Percentiles rank a stretch among this genome's conserved stretches.
Conservation (phyloP, 2,329 filamentous ascomycete genomes). For the Cyclaneusma minus region DNA sequence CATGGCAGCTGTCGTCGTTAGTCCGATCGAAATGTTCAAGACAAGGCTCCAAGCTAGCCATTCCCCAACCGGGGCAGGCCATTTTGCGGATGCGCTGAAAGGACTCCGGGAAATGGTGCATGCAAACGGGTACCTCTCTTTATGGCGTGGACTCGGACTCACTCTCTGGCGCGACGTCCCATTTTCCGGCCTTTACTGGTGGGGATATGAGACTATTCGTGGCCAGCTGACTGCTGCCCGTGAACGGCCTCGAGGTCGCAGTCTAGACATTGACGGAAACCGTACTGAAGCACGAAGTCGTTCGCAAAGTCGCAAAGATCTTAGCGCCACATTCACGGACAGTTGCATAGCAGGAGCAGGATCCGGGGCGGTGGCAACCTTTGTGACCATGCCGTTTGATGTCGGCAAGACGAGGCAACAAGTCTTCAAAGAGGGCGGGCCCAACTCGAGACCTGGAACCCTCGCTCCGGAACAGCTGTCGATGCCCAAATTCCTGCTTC, state of each 20-base stretch:
- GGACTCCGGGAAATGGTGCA: constrained; percentile 69
- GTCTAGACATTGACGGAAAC: constrained; percentile 21
- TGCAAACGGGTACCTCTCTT: constrained; percentile 57
- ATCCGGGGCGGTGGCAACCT: constrained; percentile 71
- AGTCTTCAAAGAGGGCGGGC: constrained; percentile 55
- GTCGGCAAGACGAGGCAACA: constrained; percentile 95
- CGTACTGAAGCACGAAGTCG: constrained; percentile 30
- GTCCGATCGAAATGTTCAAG: constrained; percentile 85
- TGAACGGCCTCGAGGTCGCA: constrained; percentile 30
- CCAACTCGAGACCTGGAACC: constrained; percentile 12
- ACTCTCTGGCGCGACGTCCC: constrained; percentile 96
- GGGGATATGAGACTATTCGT: constrained; percentile 81
- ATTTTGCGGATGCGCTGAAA: constrained; percentile 64
- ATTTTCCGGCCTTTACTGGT: constrained; percentile 96
- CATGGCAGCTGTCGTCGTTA: constrained; percentile 67
- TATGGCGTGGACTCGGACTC: constrained; percentile 82
- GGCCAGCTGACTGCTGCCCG: constrained; percentile 55
- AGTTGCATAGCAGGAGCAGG: constrained; percentile 76
- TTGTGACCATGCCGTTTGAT: constrained; percentile 89
- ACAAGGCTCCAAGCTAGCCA: constrained; percentile 77
- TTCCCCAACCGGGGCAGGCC: constrained; percentile 38
- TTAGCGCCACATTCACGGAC: constrained; percentile 66
- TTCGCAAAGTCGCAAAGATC: constrained; percentile 52
- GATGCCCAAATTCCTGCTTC: constrained; percentile 73
- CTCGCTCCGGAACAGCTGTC: constrained; percentile 54